Base-by-base conservation (phyloP, 306 rosid species). In the Dryas alaskensis region DNA sequence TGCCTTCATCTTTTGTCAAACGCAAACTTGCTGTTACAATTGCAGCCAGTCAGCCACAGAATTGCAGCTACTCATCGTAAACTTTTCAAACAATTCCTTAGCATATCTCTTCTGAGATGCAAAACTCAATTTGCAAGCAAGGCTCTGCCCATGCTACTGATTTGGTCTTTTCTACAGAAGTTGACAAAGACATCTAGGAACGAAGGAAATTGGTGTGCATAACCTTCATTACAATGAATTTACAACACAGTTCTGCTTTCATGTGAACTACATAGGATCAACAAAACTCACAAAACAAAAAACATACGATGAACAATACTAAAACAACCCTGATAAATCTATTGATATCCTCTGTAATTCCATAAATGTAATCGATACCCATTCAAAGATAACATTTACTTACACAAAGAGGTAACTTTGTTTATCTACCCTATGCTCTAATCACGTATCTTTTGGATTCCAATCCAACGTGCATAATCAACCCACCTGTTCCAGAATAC, bases 381-480 rank as follows among this genome's bases (percentile, higher is more conserved):
- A 59, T 14, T n/a, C 3, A n/a, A 60, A 62, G 16, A 13, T 31
- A 1, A 11, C 37, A 31, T 31, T 37, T 11, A 49, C 63, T 63
- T 54, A 19, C 53, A 49, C 22, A 67, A 71, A 14, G 16, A 40
- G 40, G 40, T 7, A 17, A 49, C 3, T 11, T 0, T 11, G 58
- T 40, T 48, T 27, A 46, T 67, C 52, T 14, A 42, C 47, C 22
- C 50, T 1, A 52, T 58, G 70, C 57, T 60, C 69, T 86, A 88
- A 4, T 81, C 84, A 17, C 88, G 62, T 76, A 65, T 67, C 79
- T 82, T 90, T 75, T 91, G 98, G 63, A 93, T 85, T 67, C 93
- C 98, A 46, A 81, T 82, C 97, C 95, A 87, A 53, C 96, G 82
- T 10, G 92, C 96, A 77, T 85, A 93, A 80, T 91, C 97, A 39